Percentiles rank a stretch among this genome's conserved stretches.
Conservation (phyloP, 192 early-diverging fungal genomes). For the Geranomyces michiganensis region DNA sequence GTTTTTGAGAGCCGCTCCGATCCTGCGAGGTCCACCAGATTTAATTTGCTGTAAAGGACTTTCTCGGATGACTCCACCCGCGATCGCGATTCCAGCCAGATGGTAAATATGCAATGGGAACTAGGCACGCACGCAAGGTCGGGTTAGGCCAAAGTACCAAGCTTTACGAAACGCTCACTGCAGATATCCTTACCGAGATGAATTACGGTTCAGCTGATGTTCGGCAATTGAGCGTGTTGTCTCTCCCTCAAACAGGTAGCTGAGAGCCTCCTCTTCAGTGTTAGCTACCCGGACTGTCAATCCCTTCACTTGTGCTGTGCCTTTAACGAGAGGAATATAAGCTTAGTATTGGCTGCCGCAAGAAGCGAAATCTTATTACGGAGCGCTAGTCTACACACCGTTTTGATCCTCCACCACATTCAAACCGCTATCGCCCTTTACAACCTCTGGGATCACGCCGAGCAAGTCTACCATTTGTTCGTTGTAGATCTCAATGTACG, state of each 20-base stretch:
- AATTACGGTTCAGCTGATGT: slow-evolving; percentile 63
- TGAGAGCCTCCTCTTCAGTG: slow-evolving; percentile 66
- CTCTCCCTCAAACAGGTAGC: slow-evolving; percentile 67
- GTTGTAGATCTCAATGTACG: slow-evolving; percentile 67
- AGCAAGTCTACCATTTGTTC: slow-evolving; percentile 63
- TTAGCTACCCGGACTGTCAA: slow-evolving; percentile 54
- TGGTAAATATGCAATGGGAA: slow-evolving; percentile 69
- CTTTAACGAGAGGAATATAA: slow-evolving; percentile 20
- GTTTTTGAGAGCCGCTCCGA: slow-evolving; percentile 66
- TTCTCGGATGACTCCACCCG: slow-evolving; percentile 61
- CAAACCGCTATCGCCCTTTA: slow-evolving; percentile 28
- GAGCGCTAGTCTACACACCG: slow-evolving; percentile 32
- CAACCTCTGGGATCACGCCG: slow-evolving; percentile 33
- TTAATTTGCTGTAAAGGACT: slow-evolving; percentile 61
- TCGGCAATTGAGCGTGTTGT: slow-evolving; percentile 62
- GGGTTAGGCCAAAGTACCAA: not conserved
- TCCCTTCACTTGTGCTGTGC: slow-evolving; percentile 58
- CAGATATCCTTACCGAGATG: slow-evolving; percentile 53
- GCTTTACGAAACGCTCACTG: no score
- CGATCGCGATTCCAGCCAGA: slow-evolving; percentile 60
- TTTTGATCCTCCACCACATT: slow-evolving; percentile 61
- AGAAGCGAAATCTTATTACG: no score
- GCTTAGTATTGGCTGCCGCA: no score
- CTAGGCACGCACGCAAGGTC: slow-evolving; percentile 31
- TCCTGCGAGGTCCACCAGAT: slow-evolving; percentile 65